Base-by-base conservation (phyloP, 192 early-diverging fungal genomes). In the Spinellus fusiger region DNA sequence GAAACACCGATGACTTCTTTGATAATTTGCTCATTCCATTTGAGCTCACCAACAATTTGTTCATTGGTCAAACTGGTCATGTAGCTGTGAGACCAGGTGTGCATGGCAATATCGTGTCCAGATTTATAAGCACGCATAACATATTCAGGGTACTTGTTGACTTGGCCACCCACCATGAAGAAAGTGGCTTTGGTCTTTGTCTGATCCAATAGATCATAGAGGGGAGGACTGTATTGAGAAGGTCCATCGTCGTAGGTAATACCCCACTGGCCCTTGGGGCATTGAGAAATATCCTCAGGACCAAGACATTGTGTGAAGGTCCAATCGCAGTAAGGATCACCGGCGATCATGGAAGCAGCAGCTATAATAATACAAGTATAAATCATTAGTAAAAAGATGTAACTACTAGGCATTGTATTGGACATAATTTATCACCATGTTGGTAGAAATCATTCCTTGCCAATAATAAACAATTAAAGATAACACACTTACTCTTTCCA, bases 81-180 rank as follows among this genome's bases (percentile, higher is more conserved):
- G 12, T 68, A 68, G 8, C 59, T 56, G 44, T 89, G 85, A 16
- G 80, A 77, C 82, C 83, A 89, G 16, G 85, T 87, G 60, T 87
- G 84, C 25, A 80, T 64, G 29, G 74, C 78, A 9, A 80, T 35
- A 53, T 80, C 66, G 32, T 74, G 72, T 13, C 72, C 72, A 23
- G 72, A n/a, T 25, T 64, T 65, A 33, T 57, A 74, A 23, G 66
- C 72, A 49, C 67, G 66, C 13, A 56, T 23, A 10, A 53, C 49
- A 22, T 69, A 52, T n/a, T 86, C 69, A 15, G 79, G 76, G 56
- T 65, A 74, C 23, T 75, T 72, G 3, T 76, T 51, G 4, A 81
- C 62, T 63, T 75, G 73, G 25, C 72, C 70, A 44, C 79, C 79
- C 20, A 81, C 68, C 46, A 78, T 65, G 61, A 78, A 81, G 58